phyloP scores from a whole-genome alignment of 2,329 filamentous ascomycete genomes.

The Tolypocladium endophyticum region DNA sequence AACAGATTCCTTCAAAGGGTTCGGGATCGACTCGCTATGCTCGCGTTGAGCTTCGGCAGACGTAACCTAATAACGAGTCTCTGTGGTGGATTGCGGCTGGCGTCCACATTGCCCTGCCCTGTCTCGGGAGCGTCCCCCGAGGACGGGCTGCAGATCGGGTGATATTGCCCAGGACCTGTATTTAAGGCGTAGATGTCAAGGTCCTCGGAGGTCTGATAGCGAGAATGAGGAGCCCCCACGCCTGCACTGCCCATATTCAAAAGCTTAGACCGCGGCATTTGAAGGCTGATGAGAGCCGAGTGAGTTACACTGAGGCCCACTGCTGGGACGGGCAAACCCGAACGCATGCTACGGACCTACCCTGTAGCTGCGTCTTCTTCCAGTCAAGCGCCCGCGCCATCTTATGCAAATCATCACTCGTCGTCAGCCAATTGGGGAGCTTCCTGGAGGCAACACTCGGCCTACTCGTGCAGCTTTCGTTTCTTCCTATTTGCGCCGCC shows the following conservation, averaged over 20 bases:
- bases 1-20: background rate
- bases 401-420: background rate
- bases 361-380: background rate
- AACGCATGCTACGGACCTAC: background rate
- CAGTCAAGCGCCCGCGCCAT: background rate
- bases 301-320: background rate
- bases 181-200: background rate
- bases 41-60: background rate
- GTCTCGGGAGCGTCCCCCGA: background rate
- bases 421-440: background rate
- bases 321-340: background rate
- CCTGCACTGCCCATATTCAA: background rate
- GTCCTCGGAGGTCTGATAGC: too few relatives aligned
- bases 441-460: background rate
- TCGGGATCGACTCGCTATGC: too few relatives aligned
- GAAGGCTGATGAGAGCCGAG: background rate
- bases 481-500: background rate
- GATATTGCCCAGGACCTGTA: background rate
- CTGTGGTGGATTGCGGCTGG: background rate
- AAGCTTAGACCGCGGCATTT: background rate
- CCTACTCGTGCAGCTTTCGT: background rate
- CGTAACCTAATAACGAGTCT: background rate
- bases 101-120: background rate
- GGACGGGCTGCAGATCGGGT: background rate
- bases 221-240: background rate